These are phyloP conservation scores for Lentinula edodes DNA, from an alignment of 768 basidiomycete genomes.

Conservation along the genomic window DNA sequence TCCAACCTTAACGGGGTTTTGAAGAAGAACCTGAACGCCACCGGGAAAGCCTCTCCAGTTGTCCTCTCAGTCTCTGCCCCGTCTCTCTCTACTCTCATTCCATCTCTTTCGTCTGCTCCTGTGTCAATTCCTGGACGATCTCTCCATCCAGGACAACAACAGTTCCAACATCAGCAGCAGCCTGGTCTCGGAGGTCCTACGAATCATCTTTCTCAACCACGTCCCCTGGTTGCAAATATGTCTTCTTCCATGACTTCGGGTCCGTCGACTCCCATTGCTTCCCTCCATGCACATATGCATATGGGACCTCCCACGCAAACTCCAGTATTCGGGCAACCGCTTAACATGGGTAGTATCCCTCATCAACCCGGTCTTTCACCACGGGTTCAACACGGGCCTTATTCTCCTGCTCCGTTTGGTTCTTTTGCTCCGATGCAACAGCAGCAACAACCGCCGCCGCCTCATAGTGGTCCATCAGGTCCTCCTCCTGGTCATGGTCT, in stretches of 20 bases:
- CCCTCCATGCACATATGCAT: constrained; percentile 31
- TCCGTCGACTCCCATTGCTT: constrained; percentile 14
- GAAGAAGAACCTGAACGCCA: constrained; percentile 54
- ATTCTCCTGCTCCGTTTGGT: constrained; percentile 47
- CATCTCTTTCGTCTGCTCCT: constrained; percentile 12
- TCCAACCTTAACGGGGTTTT: constrained; percentile 34
- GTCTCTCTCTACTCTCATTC: background rate
- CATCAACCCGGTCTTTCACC: constrained; percentile 44
- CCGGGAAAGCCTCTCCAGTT: constrained; percentile 25
- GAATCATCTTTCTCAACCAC: constrained; percentile 24
- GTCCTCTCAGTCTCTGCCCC: background rate
- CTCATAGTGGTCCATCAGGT: background rate
- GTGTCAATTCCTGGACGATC: constrained; percentile 1
- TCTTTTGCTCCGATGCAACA: constrained; percentile 33
- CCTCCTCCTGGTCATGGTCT: background rate
- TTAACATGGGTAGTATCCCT: constrained; percentile 30
- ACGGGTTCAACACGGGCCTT: constrained; percentile 35
- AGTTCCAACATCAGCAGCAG: constrained; percentile 22
- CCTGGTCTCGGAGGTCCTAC: constrained; percentile 7
- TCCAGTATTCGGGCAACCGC: constrained; percentile 42
- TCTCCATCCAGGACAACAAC: background rate
- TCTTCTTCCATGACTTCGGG: background rate
- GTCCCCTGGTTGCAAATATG: constrained; percentile 7
- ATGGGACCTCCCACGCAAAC: constrained; percentile 35
- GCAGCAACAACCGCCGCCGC: background rate